Percentiles rank a stretch among this genome's conserved stretches.
These are phyloP conservation scores for Ceriops tagal DNA, from an alignment of 345 rosid genomes.

Conservation along the genomic window DNA sequence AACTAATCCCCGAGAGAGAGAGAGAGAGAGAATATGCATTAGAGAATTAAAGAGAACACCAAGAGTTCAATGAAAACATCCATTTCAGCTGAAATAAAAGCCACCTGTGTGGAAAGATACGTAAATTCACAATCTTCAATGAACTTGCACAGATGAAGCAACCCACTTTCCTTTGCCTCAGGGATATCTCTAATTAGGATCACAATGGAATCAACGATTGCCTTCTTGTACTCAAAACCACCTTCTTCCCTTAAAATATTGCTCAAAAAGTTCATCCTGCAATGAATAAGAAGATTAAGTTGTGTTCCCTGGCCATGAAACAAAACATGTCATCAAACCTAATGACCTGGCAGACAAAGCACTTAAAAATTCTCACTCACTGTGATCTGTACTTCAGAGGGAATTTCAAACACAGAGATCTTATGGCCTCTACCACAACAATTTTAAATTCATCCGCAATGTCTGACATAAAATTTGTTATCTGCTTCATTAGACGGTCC, in stretches of 20 bases:
- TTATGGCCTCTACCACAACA: constrained; percentile 97
- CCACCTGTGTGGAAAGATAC: constrained; percentile 94
- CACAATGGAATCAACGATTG: constrained; percentile 95
- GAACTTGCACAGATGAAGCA: constrained; percentile 97
- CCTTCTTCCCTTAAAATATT: constrained; percentile 98
- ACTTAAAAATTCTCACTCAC: constrained; percentile 42
- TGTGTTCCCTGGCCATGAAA: neutral
- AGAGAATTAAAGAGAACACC: neutral
- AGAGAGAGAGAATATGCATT: neutral
- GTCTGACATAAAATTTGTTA: constrained; percentile 96
- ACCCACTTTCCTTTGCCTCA: constrained; percentile 93
- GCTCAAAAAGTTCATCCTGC: constrained; percentile 98
- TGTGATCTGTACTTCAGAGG: constrained; percentile 92
- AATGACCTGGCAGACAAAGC: constrained; percentile 1
- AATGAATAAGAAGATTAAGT: constrained; percentile 23
- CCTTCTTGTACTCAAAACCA: constrained; percentile 97
- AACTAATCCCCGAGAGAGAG: neutral
- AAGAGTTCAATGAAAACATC: neutral
- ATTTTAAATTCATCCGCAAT: constrained; percentile 98
- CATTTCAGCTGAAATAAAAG: constrained; percentile 3
- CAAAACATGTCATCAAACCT: neutral
- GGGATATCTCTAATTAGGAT: constrained; percentile 96
- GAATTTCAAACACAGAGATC: constrained; percentile 94
- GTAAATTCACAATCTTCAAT: constrained; percentile 99
- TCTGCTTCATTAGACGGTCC: constrained; percentile 97